phyloP scores from a whole-genome alignment of 306 rosid species.

The Aeschynomene evenia region DNA sequence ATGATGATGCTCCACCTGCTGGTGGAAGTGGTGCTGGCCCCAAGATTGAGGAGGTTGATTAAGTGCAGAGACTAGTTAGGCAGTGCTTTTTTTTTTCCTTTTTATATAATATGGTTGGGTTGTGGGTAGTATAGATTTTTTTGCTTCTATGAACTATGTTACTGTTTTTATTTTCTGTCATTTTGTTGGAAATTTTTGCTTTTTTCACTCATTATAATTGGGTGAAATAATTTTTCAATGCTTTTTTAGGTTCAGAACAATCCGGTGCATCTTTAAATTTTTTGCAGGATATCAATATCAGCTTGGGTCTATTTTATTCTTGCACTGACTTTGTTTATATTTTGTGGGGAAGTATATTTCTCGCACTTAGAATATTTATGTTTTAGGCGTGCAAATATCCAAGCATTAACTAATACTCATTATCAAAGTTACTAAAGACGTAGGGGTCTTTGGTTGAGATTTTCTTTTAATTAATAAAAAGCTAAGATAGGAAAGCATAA shows the following conservation, averaged over 20 bases:
- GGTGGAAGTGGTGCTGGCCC: slow-evolving; percentile 70
- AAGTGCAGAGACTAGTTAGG: slow-evolving; percentile 1
- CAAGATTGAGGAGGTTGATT: slow-evolving; percentile 78
- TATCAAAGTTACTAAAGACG: too few species aligned
- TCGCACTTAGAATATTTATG: too few species aligned
- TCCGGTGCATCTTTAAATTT: neutral
- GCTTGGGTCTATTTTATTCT: neutral
- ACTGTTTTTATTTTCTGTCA: neutral
- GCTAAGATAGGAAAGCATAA: too few species aligned
- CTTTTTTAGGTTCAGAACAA: neutral
- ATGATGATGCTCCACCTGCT: slow-evolving; percentile 57
- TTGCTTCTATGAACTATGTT: neutral
- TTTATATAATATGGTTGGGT: neutral
- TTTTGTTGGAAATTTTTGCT: neutral
- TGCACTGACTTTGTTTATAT: neutral
- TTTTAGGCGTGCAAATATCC: too few species aligned
- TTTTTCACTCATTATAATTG: neutral
- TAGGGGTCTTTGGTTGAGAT: too few species aligned
- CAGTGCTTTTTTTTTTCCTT: neutral
- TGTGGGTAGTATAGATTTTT: neutral
- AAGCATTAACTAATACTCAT: too few species aligned
- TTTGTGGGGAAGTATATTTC: too few species aligned
- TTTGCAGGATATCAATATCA: neutral
- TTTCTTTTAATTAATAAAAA: too few species aligned
- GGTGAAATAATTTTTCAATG: neutral